Evolutionary conservation across 2,329 filamentous ascomycete species (phyloP).

Genomic region (Colletotrichum eremochloae): DNA sequence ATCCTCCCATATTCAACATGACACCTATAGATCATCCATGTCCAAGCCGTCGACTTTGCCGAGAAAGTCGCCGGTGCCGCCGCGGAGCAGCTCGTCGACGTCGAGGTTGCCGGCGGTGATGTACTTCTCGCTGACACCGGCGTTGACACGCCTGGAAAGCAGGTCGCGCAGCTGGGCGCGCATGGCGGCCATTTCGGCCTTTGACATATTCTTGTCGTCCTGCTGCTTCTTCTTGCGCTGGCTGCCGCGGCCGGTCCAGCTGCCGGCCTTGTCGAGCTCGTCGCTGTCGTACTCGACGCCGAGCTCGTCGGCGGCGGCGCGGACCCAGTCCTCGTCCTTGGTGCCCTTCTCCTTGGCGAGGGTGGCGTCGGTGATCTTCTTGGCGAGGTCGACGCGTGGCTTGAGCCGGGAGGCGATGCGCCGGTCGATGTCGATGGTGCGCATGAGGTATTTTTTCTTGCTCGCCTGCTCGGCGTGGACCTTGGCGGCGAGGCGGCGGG

Average conservation of each 20-base stretch:
- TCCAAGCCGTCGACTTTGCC: slow-evolving; percentile 63
- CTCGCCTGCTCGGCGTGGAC: slow-evolving; percentile 77
- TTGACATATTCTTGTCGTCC: slow-evolving; percentile 75
- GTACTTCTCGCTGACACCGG: slow-evolving; percentile 90
- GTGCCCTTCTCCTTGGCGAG: slow-evolving; percentile 90
- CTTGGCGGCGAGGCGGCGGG: slow-evolving; percentile 86
- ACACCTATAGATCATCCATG: slow-evolving; percentile 49
- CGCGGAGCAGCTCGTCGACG: slow-evolving; percentile 76
- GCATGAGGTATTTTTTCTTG: slow-evolving; percentile 73
- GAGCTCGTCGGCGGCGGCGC: slow-evolving; percentile 87
- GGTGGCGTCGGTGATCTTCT: slow-evolving; percentile 84
- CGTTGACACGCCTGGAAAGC: slow-evolving; percentile 81
- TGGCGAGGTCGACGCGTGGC: slow-evolving; percentile 83
- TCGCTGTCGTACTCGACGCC: slow-evolving; percentile 95
- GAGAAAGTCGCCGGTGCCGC: slow-evolving; percentile 76
- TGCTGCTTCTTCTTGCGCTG: slow-evolving; percentile 82
- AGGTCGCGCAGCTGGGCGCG: slow-evolving; percentile 80
- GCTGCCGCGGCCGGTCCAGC: slow-evolving; percentile 76
- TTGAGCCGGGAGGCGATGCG: slow-evolving; percentile 82
- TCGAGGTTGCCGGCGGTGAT: slow-evolving; percentile 88
- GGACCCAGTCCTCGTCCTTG: slow-evolving; percentile 87
- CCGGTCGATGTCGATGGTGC: slow-evolving; percentile 85
- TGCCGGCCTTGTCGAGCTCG: slow-evolving; percentile 78
- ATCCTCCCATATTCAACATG: background rate
- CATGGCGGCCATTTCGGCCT: slow-evolving; percentile 78